These are phyloP conservation scores for Dorcoceras hygrometricum DNA, from an alignment of 257 asterid genomes.

Conservation along the genomic window DNA sequence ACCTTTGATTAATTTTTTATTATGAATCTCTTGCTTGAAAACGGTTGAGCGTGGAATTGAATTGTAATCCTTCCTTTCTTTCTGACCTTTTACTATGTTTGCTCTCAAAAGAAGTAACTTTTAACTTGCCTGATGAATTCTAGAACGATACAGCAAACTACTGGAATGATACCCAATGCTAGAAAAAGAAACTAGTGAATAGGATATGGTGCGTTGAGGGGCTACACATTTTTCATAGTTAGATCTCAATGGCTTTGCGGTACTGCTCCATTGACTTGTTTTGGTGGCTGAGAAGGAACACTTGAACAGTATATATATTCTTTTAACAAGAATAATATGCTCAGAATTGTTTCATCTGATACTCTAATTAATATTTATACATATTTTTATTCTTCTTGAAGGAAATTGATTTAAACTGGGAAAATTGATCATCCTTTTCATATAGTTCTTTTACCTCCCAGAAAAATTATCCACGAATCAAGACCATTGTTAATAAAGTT, in stretches of 20 bases:
- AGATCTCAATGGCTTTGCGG: background rate
- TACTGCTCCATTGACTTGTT: background rate
- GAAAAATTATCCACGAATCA: slow-evolving; percentile 92
- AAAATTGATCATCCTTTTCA: background rate
- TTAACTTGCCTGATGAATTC: no score
- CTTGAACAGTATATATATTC: no score
- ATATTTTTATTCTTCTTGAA: no score
- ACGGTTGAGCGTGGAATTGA: no score
- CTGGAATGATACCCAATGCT: background rate
- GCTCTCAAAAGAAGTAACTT: no score
- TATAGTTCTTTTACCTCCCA: slow-evolving; percentile 28
- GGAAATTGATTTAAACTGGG: background rate
- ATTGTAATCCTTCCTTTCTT: no score
- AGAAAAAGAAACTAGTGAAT: background rate
- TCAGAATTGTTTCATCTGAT: background rate
- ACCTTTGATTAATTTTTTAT: no score
- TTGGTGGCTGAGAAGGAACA: no score
- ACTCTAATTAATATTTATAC: background rate
- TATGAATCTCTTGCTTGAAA: no score
- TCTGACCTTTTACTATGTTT: no score
- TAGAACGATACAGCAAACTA: no score
- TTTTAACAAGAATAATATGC: background rate
- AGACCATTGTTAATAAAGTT: slow-evolving; percentile 84
- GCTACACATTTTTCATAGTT: no score
- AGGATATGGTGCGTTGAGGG: background rate